phyloP scores from a whole-genome alignment of 2,329 filamentous ascomycete genomes.

The Shiraia sp. region DNA sequence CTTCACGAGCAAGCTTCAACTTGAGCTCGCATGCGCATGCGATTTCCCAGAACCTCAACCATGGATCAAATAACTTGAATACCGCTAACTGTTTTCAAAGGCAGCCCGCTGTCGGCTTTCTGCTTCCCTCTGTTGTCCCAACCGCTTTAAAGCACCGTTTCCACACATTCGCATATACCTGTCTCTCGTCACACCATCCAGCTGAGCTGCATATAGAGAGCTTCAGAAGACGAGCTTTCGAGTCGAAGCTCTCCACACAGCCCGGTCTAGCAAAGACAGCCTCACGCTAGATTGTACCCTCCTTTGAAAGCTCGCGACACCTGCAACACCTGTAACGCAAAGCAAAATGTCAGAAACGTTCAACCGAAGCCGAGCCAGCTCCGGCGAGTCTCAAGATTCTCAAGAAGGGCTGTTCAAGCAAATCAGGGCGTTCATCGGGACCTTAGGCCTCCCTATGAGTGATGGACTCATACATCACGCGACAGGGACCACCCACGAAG shows the following conservation, averaged over 20 bases:
- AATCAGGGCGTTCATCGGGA: conserved; percentile 26
- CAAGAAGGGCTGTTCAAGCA: too few species aligned
- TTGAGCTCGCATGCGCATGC: too few species aligned
- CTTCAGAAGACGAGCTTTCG: neutral
- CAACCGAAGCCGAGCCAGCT: too few species aligned
- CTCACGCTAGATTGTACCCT: too few species aligned
- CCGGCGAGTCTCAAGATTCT: too few species aligned
- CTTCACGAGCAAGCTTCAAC: too few species aligned
- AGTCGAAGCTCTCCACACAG: neutral
- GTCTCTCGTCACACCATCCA: neutral
- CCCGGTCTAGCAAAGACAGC: too few species aligned
- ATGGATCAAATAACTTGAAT: neutral
- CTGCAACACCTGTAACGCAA: too few species aligned
- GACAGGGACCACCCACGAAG: conserved; percentile 34
- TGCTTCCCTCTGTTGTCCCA: conserved; percentile 9
- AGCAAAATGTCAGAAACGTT: too few species aligned
- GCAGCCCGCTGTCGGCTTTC: conserved; percentile 24
- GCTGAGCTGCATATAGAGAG: too few species aligned
- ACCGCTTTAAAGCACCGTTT: neutral
- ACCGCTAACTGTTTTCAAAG: conserved; percentile 12
- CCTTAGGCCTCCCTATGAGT: conserved; percentile 25
- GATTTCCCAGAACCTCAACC: neutral
- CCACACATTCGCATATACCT: neutral
- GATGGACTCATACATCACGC: conserved; percentile 33
- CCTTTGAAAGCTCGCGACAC: too few species aligned